Evolutionary conservation across 768 basidiomycete species (phyloP).

Genomic region (Lentinula edodes): DNA sequence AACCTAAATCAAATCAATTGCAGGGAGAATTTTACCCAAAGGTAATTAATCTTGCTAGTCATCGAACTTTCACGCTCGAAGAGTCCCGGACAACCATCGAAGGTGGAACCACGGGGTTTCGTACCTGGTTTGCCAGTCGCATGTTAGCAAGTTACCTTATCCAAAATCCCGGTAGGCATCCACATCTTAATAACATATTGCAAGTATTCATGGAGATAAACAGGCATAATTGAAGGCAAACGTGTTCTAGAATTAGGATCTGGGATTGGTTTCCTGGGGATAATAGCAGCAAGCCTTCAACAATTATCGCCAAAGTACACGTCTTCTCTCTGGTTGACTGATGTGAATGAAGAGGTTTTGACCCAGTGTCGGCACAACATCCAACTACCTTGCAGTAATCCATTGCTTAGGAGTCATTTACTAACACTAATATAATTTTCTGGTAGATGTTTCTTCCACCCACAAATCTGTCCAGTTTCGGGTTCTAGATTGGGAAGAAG

Average conservation of each 20-base stretch:
- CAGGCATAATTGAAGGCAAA: constrained; percentile 17
- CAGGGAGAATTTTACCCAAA: not conserved
- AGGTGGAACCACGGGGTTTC: constrained; percentile 70
- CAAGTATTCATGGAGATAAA: constrained; percentile 7
- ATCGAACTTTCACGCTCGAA: constrained; percentile 50
- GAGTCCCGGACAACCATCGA: constrained; percentile 75
- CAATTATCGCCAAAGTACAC: constrained; percentile 11
- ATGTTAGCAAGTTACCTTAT: constrained; percentile 59
- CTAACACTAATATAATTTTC: not conserved
- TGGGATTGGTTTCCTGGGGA: constrained; percentile 72
- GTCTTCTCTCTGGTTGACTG: constrained; percentile 47
- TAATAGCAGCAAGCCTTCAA: constrained; percentile 56
- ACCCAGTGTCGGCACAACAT: constrained; percentile 55
- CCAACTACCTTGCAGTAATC: constrained; percentile 58
- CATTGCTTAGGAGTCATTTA: not conserved
- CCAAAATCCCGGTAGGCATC: constrained; percentile 43
- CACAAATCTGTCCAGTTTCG: constrained; percentile 41
- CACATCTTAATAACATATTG: not conserved
- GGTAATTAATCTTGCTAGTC: constrained; percentile 18
- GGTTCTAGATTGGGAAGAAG: constrained; percentile 63
- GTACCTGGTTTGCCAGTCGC: constrained; percentile 76
- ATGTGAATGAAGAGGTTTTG: constrained; percentile 61
- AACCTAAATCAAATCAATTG: constrained; percentile 3
- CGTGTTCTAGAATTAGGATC: constrained; percentile 70
- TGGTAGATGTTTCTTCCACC: constrained; percentile 47